Conservation (phyloP, 106 monocot genomes). For the Allium fistulosum region DNA sequence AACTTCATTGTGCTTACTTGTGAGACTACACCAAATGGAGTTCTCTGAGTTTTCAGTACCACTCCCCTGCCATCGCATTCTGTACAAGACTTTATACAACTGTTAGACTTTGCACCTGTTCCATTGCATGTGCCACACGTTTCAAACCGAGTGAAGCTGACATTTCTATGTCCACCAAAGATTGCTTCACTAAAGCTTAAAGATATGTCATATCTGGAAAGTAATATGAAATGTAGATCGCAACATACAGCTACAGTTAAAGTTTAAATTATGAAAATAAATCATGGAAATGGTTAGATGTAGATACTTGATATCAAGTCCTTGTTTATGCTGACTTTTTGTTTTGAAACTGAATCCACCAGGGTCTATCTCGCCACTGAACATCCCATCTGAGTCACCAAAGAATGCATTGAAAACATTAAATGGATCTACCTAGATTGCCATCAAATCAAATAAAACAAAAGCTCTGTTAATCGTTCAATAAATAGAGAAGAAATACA, state of each 20-base stretch:
- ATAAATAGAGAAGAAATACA: not conserved
- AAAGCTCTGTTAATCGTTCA: not conserved
- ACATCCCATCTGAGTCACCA: constrained; percentile 63
- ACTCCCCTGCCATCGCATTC: constrained; percentile 82
- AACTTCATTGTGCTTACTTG: constrained; percentile 41
- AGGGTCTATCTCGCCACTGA: constrained; percentile 52
- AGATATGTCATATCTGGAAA: constrained; percentile 62
- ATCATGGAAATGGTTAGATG: not conserved
- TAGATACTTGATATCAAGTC: constrained; percentile 73
- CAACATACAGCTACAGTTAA: not conserved
- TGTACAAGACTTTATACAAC: constrained; percentile 54
- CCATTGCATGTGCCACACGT: constrained; percentile 76
- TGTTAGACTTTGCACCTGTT: constrained; percentile 72
- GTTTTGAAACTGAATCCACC: constrained; percentile 43
- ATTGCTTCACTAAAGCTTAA: constrained; percentile 91
- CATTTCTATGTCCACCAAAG: constrained; percentile 49
- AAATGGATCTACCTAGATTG: constrained; percentile 73
- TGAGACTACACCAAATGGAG: constrained; percentile 86
- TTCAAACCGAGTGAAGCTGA: constrained; percentile 47
- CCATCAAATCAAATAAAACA: not conserved
- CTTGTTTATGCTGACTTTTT: constrained; percentile 22
- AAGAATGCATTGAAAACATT: constrained; percentile 87
- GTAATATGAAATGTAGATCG: not conserved
- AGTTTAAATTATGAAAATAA: not conserved
- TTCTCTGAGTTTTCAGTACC: constrained; percentile 70